These are phyloP conservation scores for Prunus campanulata DNA, from an alignment of 306 rosid genomes.

Conservation along the genomic window DNA sequence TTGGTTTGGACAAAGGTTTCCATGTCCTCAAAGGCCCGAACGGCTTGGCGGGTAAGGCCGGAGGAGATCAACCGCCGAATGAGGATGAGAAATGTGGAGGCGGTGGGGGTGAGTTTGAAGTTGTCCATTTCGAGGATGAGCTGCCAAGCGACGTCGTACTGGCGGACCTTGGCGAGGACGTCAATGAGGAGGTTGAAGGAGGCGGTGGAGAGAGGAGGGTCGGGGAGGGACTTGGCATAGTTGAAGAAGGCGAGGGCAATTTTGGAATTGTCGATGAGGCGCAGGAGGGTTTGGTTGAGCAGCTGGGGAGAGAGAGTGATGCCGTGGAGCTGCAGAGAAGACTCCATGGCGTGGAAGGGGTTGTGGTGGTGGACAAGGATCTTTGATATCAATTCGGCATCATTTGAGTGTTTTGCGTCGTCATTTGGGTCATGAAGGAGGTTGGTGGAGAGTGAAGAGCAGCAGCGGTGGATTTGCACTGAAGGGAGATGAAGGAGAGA, in stretches of 20 bases:
- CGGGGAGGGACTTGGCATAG: conserved; percentile 60
- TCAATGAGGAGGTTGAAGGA: conserved; percentile 64
- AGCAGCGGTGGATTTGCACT: background rate
- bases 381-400: conserved; percentile 52
- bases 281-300: conserved; percentile 62
- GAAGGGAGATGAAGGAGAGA: background rate
- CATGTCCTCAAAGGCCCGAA: conserved; percentile 70
- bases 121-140: conserved; percentile 70
- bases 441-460: background rate
- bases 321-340: conserved; percentile 77
- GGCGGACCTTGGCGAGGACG: conserved; percentile 67
- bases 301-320: conserved; percentile 57
- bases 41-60: conserved; percentile 78
- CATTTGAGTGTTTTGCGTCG: conserved; percentile 10
- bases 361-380: conserved; percentile 79
- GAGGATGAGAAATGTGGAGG: conserved; percentile 50
- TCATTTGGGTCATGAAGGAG: background rate
- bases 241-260: conserved; percentile 77
- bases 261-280: conserved; percentile 64
- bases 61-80: conserved; percentile 69
- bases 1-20: conserved; percentile 33
- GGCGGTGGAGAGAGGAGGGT: conserved; percentile 42
- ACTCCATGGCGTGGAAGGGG: conserved; percentile 78
- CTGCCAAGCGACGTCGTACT: conserved; percentile 82
- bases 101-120: conserved; percentile 26